Percentiles rank a stretch among this genome's conserved stretches.
Conservation (phyloP, 495 filamentous ascomycete species). For the Trichoderma orchidacearum region DNA sequence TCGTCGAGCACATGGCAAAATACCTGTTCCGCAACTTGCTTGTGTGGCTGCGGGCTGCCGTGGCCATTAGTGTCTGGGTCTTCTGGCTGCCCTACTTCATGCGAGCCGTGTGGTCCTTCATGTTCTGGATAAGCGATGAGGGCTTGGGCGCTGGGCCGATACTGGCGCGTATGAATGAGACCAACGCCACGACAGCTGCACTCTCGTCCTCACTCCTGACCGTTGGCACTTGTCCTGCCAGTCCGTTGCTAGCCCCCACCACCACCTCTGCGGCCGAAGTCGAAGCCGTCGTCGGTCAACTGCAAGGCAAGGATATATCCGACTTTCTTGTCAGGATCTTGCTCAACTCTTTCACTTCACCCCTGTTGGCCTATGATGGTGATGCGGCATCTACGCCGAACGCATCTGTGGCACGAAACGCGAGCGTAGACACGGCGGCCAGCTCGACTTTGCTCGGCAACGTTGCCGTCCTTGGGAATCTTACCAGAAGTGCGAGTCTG, state of each 20-base stretch:
- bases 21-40: constrained; percentile 57
- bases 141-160: constrained; percentile 45
- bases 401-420: not conserved
- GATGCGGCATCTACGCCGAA: not conserved
- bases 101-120: constrained; percentile 75
- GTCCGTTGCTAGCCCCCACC: constrained; percentile 25
- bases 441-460: constrained; percentile 45
- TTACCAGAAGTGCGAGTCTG: constrained; percentile 58
- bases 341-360: constrained; percentile 3
- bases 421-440: not conserved
- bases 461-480: constrained; percentile 51
- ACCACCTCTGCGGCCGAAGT: constrained; percentile 18
- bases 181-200: not conserved
- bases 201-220: constrained; percentile 1
- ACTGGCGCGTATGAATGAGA: constrained; percentile 8
- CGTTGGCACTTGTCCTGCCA: constrained; percentile 25
- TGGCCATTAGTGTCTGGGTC: constrained; percentile 83
- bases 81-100: constrained; percentile 81
- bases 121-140: constrained; percentile 95
- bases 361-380: not conserved
- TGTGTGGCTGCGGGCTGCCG: constrained; percentile 58
- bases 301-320: constrained; percentile 6
- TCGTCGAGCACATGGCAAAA: constrained; percentile 57
- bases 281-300: constrained; percentile 13
- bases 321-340: not conserved